Percentiles rank a stretch among this genome's conserved stretches.
phyloP scores from a whole-genome alignment of 805 yeast genomes.

The Monosporozyma servazzii region DNA sequence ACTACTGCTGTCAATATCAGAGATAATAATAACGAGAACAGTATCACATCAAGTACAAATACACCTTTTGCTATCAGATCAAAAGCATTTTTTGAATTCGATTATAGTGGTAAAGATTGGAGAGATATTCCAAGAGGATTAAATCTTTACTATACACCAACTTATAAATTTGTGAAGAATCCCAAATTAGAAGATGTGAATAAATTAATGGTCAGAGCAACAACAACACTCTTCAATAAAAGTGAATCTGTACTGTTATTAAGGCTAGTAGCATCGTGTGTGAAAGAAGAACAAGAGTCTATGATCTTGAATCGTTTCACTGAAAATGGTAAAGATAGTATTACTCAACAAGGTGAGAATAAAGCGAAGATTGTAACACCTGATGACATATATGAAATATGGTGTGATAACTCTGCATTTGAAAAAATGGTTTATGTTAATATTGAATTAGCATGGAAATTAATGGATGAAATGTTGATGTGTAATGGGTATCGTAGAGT shows the following conservation, averaged over 20 bases:
- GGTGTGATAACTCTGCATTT: conserved; percentile 39
- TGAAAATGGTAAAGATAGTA: background rate
- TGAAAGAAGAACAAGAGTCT: conserved; percentile 35
- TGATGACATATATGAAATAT: conserved; percentile 41
- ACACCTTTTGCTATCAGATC: conserved; percentile 1
- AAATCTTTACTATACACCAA: conserved; percentile 33
- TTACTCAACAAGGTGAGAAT: background rate
- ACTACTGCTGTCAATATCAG: background rate
- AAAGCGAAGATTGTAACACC: conserved; percentile 31
- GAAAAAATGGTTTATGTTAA: conserved; percentile 45
- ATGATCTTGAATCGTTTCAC: conserved; percentile 15
- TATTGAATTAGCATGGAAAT: conserved; percentile 42
- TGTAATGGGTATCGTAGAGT: conserved; percentile 53
- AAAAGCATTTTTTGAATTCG: conserved; percentile 37
- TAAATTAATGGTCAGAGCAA: conserved; percentile 14
- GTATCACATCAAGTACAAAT: conserved; percentile 6
- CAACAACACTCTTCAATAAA: conserved; percentile 10
- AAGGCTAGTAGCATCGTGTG: conserved; percentile 44
- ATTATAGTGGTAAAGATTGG: conserved; percentile 60
- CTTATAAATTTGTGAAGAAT: conserved; percentile 14
- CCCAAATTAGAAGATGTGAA: conserved; percentile 10
- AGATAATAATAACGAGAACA: conserved; percentile 16
- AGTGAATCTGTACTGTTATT: conserved; percentile 15
- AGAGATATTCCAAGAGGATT: conserved; percentile 58
- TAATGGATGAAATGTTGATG: conserved; percentile 67